Evolutionary conservation across 495 filamentous ascomycete genomes (phyloP).

Genomic region (Xylaria intraflava): DNA sequence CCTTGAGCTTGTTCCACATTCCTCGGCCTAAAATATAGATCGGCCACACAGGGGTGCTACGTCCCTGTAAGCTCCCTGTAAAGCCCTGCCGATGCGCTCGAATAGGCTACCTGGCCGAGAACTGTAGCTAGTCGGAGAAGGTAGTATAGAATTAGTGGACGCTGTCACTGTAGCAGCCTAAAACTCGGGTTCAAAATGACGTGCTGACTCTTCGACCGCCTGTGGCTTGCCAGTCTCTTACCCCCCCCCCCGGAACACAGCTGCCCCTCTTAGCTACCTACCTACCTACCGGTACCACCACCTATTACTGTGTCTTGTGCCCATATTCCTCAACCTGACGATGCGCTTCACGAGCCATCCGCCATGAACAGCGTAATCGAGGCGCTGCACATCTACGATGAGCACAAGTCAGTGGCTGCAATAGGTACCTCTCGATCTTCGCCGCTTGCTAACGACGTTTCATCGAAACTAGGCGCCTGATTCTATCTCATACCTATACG

Average conservation of each 20-base stretch:
- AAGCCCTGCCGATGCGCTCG: too few relatives aligned
- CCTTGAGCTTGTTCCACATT: too few relatives aligned
- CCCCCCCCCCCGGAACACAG: not conserved
- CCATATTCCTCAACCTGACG: not conserved
- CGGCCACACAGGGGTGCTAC: too few relatives aligned
- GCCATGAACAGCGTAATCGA: constrained; percentile 81
- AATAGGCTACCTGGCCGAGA: too few relatives aligned
- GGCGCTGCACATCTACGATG: constrained; percentile 94
- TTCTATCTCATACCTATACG: constrained; percentile 54
- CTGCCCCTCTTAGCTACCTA: not conserved
- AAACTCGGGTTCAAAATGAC: too few relatives aligned
- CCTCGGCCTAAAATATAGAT: too few relatives aligned
- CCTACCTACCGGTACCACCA: not conserved
- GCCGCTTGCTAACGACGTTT: constrained; percentile 7
- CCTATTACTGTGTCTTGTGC: not conserved
- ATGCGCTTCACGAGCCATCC: constrained; percentile 19
- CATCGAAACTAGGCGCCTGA: constrained; percentile 21
- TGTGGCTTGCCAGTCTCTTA: not conserved
- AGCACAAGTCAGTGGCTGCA: constrained; percentile 60
- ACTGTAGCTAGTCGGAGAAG: too few relatives aligned
- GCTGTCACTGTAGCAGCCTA: too few relatives aligned
- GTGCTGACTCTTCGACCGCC: not conserved
- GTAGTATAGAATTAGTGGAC: too few relatives aligned
- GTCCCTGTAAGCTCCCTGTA: too few relatives aligned
- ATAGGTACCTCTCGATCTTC: not conserved